Percentiles rank a stretch among this genome's conserved stretches.
phyloP scores from a whole-genome alignment of 176 grass and related monocot species.

The Phyllostachys edulis region DNA sequence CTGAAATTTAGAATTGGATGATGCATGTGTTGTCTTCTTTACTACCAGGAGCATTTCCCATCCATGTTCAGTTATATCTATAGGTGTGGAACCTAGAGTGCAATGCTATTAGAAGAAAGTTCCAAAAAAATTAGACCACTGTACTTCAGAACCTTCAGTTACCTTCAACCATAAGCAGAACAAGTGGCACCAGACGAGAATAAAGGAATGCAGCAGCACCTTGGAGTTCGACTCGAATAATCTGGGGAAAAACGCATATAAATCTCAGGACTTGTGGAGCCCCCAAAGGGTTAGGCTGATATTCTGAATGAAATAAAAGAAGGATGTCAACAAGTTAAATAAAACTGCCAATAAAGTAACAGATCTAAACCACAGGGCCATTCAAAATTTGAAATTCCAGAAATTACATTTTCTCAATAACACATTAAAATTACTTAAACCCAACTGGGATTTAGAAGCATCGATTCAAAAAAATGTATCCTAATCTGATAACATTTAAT shows the following conservation, averaged over 20 bases:
- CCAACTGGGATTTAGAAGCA: not conserved
- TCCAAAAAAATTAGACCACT: not conserved
- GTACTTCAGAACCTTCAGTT: constrained; percentile 28
- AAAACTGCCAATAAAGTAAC: not conserved
- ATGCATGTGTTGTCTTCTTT: constrained; percentile 40
- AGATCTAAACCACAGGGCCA: not conserved
- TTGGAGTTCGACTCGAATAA: constrained; percentile 70
- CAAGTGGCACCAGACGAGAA: constrained; percentile 77
- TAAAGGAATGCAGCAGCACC: constrained; percentile 78
- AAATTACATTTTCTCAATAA: not conserved
- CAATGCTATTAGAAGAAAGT: constrained; percentile 18
- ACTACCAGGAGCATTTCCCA: constrained; percentile 81
- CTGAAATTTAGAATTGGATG: constrained; percentile 32
- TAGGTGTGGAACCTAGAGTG: constrained; percentile 60
- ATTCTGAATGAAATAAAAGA: not conserved
- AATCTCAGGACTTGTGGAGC: not conserved
- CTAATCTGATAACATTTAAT: not conserved
- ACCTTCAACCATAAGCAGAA: constrained; percentile 96
- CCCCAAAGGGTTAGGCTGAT: not conserved
- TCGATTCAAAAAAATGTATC: not conserved
- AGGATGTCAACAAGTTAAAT: not conserved
- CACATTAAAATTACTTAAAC: not conserved
- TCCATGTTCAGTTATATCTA: constrained; percentile 87
- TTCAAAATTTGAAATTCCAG: not conserved
- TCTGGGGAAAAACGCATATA: constrained; percentile 37